Conservation (phyloP, 129 eudicot genomes). For the Mikania micrantha region DNA sequence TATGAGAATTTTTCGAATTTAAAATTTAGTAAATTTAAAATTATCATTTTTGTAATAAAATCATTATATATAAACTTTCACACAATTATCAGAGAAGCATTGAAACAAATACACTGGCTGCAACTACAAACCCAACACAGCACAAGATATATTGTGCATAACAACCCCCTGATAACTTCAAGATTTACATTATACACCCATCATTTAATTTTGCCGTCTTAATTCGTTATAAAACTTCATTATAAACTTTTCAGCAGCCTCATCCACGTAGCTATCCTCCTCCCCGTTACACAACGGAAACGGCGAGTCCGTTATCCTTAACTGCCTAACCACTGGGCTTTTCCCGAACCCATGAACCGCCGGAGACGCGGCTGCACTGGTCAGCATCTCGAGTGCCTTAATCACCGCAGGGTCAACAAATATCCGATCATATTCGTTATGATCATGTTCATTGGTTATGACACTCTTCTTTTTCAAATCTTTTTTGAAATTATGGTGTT, state of each 20-base stretch:
- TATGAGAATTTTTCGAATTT: neutral
- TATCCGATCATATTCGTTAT: conserved; percentile 1
- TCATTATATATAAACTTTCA: neutral
- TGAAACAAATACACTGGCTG: conserved; percentile 34
- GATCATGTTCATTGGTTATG: no score
- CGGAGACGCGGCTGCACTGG: conserved; percentile 50
- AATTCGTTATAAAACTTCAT: conserved; percentile 47
- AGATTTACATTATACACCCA: conserved; percentile 15
- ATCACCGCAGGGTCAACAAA: conserved; percentile 21
- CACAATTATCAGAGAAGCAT: conserved; percentile 29
- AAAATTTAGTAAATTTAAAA: neutral
- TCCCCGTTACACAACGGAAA: conserved; percentile 36
- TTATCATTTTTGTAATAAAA: neutral
- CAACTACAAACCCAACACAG: conserved; percentile 18
- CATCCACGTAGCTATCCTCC: conserved; percentile 47
- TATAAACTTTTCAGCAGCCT: conserved; percentile 65
- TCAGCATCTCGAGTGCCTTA: conserved; percentile 45
- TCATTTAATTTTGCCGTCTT: conserved; percentile 29
- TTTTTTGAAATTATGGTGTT: conserved; percentile 22
- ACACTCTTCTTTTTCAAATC: no score
- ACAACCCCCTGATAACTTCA: conserved; percentile 22
- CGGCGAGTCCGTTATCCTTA: conserved; percentile 76
- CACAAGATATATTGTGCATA: conserved; percentile 27
- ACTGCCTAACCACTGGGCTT: conserved; percentile 56
- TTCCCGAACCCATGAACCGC: conserved; percentile 42